Evolutionary conservation across 129 eudicot species (phyloP).

Genomic region (Pulicaria dysenterica): DNA sequence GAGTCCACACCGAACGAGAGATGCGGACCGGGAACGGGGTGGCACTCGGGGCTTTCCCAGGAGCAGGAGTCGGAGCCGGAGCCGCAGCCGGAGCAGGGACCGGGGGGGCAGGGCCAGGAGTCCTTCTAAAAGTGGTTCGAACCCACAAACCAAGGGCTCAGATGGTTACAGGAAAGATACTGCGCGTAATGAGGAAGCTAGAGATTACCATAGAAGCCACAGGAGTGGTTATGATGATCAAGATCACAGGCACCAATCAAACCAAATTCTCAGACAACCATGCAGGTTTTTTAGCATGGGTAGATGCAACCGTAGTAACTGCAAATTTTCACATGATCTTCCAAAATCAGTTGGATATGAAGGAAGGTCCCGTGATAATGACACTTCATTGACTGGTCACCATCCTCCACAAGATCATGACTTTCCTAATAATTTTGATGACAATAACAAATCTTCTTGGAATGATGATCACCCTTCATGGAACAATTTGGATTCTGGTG

Average conservation of each 20-base stretch:
- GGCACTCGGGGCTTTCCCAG: conserved; percentile 44
- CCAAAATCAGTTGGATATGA: conserved; percentile 29
- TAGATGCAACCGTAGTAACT: conserved; percentile 60
- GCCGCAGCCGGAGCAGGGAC: conserved; percentile 46
- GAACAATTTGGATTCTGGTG: conserved; percentile 37
- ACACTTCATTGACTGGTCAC: neutral
- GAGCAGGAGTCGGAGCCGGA: conserved; percentile 44
- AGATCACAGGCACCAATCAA: conserved; percentile 47
- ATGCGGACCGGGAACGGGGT: conserved; percentile 49
- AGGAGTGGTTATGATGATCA: conserved; percentile 41
- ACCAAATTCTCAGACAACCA: conserved; percentile 37
- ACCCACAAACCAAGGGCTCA: conserved; percentile 32
- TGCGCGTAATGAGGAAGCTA: conserved; percentile 11
- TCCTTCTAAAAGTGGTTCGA: conserved; percentile 42
- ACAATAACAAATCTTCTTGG: conserved; percentile 39
- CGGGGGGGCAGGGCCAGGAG: conserved; percentile 54
- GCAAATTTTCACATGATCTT: conserved; percentile 74
- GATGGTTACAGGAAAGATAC: conserved; percentile 22
- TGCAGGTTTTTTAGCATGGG: conserved; percentile 76
- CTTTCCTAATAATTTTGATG: conserved; percentile 30
- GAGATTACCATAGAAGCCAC: conserved; percentile 37
- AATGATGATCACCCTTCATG: conserved; percentile 42
- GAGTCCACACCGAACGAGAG: conserved; percentile 40
- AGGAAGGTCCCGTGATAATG: conserved; percentile 29
- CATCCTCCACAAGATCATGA: neutral